phyloP scores from a whole-genome alignment of 2,329 filamentous ascomycete genomes.

The Pseudocercospora ulei region DNA sequence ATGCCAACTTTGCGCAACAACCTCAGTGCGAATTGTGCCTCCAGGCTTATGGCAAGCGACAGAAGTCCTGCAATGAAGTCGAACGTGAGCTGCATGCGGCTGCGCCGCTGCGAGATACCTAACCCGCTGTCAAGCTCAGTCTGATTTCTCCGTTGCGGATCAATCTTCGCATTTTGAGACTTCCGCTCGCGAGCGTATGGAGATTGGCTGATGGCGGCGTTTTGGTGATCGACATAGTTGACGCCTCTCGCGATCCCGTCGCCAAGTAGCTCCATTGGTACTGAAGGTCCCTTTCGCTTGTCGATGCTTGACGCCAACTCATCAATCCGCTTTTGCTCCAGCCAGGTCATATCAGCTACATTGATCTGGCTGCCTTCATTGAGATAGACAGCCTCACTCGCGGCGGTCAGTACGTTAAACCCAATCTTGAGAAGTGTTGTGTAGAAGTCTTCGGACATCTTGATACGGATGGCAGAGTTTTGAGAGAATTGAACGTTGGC shows the following conservation, averaged over 20 bases:
- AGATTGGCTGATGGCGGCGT: slow-evolving; percentile 32
- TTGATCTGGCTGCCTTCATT: slow-evolving; percentile 75
- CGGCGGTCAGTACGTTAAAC: slow-evolving; percentile 80
- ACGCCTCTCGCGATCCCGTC: slow-evolving; percentile 36
- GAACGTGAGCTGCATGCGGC: slow-evolving; percentile 64
- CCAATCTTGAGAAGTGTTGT: slow-evolving; percentile 77
- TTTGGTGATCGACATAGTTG: slow-evolving; percentile 32
- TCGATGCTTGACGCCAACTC: slow-evolving; percentile 55
- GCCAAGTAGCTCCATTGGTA: slow-evolving; percentile 39
- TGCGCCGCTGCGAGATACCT: slow-evolving; percentile 67
- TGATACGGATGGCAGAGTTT: slow-evolving; percentile 57
- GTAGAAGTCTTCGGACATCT: slow-evolving; percentile 89
- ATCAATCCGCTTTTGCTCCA: slow-evolving; percentile 74
- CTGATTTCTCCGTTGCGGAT: slow-evolving; percentile 23
- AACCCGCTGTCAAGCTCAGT: slow-evolving; percentile 52
- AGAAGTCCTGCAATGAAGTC: slow-evolving; percentile 70
- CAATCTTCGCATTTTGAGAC: slow-evolving; percentile 25
- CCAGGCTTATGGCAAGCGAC: slow-evolving; percentile 52
- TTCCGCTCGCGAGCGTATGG: slow-evolving; percentile 62
- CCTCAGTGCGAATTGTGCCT: slow-evolving; percentile 47
- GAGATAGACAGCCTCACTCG: slow-evolving; percentile 88
- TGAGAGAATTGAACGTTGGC: slow-evolving; percentile 74
- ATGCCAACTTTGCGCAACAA: slow-evolving; percentile 53
- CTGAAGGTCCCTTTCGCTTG: slow-evolving; percentile 32
- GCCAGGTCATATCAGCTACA: slow-evolving; percentile 70